Base-by-base conservation (phyloP, 345 rosid genomes). In the Citrus maxima region DNA sequence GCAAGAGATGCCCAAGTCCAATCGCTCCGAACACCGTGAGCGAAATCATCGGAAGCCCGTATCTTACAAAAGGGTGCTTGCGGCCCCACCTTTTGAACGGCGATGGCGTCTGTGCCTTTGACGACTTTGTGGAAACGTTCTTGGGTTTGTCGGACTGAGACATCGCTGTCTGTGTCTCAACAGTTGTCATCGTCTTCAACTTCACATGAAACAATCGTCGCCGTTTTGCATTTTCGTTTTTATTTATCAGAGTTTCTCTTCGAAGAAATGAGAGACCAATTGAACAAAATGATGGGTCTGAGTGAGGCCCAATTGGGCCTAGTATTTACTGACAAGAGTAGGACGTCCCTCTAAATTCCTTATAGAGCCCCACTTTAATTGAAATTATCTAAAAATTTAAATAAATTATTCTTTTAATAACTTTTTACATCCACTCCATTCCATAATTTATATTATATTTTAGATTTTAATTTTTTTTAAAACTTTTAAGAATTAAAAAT, bases 1-100 rank as follows among this genome's bases (percentile, higher is more conserved):
- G 99, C 81, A 93, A 85, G 78, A 96, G 98, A 79, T 96, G 99
- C 79, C 88, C 92, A 16, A 96, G 94, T 0, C 98, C 97, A 7
- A 91, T 61, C 7, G 97, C 88, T 30, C 98, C 99, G 56, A 90
- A 82, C 14, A 93, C 95, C 0, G 97, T 94, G 73, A 96, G 91
- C 6, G 97, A 96, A 75, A 96, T 94, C 98, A 94, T 93, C 2
- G 99, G 98, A 77, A 96, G 90, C 55, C 99, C 99, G 75, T 94
- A 94, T 85, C 98, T 83, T 51, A 96, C 60, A 86, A 96, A 91
- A 2, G 99, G 98, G 75, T 96, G 73, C 82, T 81, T 90, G 80
- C 98, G 88, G 66, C 97, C 97, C 97, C 93, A 95, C 73, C 97
- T 88, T 81, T 82, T 94, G 82, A 91, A 92, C n/a, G 87, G 84